Base-by-base conservation (phyloP, 495 filamentous ascomycete species). In the Aspergillus wentii region DNA sequence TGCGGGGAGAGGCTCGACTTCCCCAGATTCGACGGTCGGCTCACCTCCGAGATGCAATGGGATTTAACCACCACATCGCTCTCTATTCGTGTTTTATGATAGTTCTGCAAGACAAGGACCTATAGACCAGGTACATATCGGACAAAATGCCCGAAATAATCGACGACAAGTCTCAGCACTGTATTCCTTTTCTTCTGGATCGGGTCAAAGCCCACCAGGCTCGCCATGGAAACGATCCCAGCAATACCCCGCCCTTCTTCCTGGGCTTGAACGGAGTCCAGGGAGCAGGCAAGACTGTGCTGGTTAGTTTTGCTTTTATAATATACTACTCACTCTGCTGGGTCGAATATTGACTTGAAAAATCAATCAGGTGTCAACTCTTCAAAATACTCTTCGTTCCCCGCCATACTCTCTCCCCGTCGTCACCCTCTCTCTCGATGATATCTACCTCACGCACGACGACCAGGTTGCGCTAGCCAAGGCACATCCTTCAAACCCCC, bases 241-340 rank as follows among this genome's bases (percentile, higher is more conserved):
- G 54, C 33, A 59, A 67, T 37, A 56, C 69, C 40, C 68, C 73
- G 32, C 75, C 76, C 20, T 74, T 81, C 53, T 77, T 81, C 55
- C 55, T 82, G 14, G 78, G 78, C 11, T 47, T 82, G 33, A 81
- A 81, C 48, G 78, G 71, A 28, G 67, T 94, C 11, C 89, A 94
- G 59, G 90, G 90, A 32, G 85, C 83, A 30, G 91, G 91, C 27
- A 97, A 97, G 64, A 91, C 89, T 1, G 90, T 89, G 3, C 71
- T 96, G 48, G 89, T 82, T 58, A 51, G 64, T 23, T 23, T 31
- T 22, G 18, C 18, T 14, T 40, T n/a, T n/a, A n/a, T n/a, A n/a
- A n/a, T n/a, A n/a, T n/a, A n/a, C n/a, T n/a, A n/a, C n/a, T n/a
- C n/a, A n/a, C n/a, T n/a, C n/a, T n/a, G n/a, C n/a, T n/a, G n/a